These are phyloP conservation scores for Spathaspora sp. DNA, from an alignment of 1,139 yeast species.

Conservation along the genomic window DNA sequence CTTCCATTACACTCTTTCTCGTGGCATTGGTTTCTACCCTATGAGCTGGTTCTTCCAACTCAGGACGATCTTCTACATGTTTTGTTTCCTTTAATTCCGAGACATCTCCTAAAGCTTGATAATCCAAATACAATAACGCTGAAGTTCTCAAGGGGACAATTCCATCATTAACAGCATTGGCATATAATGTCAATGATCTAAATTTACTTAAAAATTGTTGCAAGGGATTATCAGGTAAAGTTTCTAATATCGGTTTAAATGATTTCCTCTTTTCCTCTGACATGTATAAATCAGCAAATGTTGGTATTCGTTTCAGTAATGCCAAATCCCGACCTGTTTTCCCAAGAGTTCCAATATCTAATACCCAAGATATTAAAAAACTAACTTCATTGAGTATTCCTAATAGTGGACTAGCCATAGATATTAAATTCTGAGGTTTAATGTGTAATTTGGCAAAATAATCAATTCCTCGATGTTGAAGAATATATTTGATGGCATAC, in stretches of 20 bases:
- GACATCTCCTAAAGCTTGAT: constrained; percentile 42
- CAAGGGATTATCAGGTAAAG: constrained; percentile 78
- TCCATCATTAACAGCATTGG: constrained; percentile 86
- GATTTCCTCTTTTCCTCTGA: constrained; percentile 15
- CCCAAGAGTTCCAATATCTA: constrained; percentile 87
- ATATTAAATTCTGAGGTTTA: constrained; percentile 69
- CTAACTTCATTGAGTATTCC: constrained; percentile 88
- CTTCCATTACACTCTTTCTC: constrained; percentile 12
- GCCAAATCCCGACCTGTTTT: constrained; percentile 91
- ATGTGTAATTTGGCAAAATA: constrained; percentile 54
- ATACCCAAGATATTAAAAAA: constrained; percentile 74
- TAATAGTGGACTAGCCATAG: constrained; percentile 83
- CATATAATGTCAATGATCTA: constrained; percentile 68
- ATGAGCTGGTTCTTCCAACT: constrained; percentile 13
- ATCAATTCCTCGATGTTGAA: constrained; percentile 51
- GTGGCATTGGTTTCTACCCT: constrained; percentile 14
- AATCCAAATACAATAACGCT: constrained; percentile 50
- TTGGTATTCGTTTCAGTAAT: constrained; percentile 36
- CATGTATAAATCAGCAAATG: constrained; percentile 14
- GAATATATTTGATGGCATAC: constrained; percentile 79
- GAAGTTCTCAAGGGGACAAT: constrained; percentile 80
- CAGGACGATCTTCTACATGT: constrained; percentile 13
- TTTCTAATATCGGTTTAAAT: constrained; percentile 63
- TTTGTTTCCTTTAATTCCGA: constrained; percentile 22
- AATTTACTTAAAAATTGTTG: constrained; percentile 65